Conservation (phyloP, 1,284 basidiomycete species). For the Apiotrichum siamense region DNA sequence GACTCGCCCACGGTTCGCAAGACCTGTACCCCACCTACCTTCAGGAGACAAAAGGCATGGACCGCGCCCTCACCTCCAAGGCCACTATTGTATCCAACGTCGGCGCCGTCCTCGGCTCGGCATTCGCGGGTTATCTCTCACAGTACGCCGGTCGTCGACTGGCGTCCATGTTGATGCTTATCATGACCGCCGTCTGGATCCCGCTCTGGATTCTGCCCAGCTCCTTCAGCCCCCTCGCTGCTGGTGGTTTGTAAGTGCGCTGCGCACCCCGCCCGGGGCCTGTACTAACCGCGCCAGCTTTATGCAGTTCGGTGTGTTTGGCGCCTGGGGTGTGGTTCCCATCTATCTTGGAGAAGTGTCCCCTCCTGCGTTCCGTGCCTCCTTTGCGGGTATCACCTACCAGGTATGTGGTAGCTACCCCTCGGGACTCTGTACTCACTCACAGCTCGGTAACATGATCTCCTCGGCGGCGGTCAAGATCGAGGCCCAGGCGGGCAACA, state of each 20-base stretch:
- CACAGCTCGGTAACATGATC: constrained; percentile 58
- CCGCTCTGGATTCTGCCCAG: constrained; percentile 75
- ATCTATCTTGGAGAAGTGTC: constrained; percentile 73
- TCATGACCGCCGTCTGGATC: constrained; percentile 51
- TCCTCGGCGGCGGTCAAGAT: constrained; percentile 84
- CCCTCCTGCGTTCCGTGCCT: constrained; percentile 75
- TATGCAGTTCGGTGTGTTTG: constrained; percentile 78
- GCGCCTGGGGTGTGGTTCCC: constrained; percentile 51
- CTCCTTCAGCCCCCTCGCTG: constrained; percentile 37
- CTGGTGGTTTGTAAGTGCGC: constrained; percentile 29
- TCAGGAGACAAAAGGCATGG: constrained; percentile 28
- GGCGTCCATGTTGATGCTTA: constrained; percentile 46
- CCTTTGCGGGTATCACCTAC: constrained; percentile 87
- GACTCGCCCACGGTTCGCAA: constrained; percentile 60
- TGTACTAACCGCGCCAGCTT: constrained; percentile 44
- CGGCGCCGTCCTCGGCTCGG: constrained; percentile 72
- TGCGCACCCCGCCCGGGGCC: no score
- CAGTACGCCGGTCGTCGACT: constrained; percentile 85
- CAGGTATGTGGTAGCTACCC: constrained; percentile 49
- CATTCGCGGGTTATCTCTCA: constrained; percentile 66
- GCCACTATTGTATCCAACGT: constrained; percentile 74
- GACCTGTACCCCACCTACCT: constrained; percentile 34
- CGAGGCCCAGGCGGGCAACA: constrained; percentile 63
- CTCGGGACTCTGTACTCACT: background rate
- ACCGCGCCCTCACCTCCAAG: constrained; percentile 60